Evolutionary conservation across 257 asterid genomes (phyloP).

Genomic region (Salvia rosmarinus): DNA sequence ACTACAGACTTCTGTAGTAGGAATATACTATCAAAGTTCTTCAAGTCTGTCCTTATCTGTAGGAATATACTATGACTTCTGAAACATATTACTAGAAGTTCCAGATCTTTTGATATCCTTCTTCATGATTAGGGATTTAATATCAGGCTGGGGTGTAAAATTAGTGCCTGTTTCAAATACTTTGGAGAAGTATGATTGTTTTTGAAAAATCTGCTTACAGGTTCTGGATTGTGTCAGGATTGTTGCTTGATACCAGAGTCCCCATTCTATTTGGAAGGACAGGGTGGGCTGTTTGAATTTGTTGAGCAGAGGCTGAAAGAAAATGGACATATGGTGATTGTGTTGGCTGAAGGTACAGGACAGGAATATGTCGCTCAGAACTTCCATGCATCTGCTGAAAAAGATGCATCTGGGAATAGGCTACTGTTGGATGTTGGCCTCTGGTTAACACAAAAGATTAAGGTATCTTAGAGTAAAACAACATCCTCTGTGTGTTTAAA

Average conservation of each 20-base stretch:
- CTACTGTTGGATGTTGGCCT: conserved; percentile 86
- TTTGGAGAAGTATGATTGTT: conserved; percentile 8
- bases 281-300: conserved; percentile 85
- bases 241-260: conserved; percentile 97
- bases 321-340: conserved; percentile 79
- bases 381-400: conserved; percentile 60
- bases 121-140: conserved; percentile 20
- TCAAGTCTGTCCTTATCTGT: conserved; percentile 1
- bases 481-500: conserved; percentile 6
- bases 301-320: conserved; percentile 83
- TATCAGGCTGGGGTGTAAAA: background rate
- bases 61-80: background rate
- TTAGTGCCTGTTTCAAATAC: conserved; percentile 19
- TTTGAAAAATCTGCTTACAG: conserved; percentile 36
- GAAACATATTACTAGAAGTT: conserved; percentile 21
- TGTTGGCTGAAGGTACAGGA: conserved; percentile 96
- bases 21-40: conserved; percentile 12
- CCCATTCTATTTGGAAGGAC: conserved; percentile 90
- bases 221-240: conserved; percentile 63
- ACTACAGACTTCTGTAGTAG: too few species aligned
- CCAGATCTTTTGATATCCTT: background rate
- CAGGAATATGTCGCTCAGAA: conserved; percentile 81
- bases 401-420: conserved; percentile 91
- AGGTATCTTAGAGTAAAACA: conserved; percentile 52
- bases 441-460: conserved; percentile 84